Base-by-base conservation (phyloP, 108 stramenopile species). In the Cyclostephanos tholiformis region DNA sequence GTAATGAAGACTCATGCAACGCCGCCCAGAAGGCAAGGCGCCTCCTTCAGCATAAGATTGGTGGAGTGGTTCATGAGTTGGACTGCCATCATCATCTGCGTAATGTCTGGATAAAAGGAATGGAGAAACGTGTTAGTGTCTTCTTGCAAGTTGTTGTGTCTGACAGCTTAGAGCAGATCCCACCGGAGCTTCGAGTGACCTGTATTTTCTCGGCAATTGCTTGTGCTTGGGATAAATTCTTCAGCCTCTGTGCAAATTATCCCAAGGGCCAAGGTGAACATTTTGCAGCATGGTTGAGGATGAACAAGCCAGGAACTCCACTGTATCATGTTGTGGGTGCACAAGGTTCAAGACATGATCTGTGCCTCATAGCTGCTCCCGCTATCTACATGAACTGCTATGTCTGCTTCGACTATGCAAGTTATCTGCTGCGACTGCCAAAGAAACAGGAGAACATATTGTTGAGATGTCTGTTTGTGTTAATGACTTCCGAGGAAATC, bases 201-300 rank as follows among this genome's bases (percentile, higher is more conserved):
- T n/a, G n/a, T n/a, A 27, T 48, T 10, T 48, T 23, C 26, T 41
- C 23, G 10, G 39, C 36, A 1, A 39, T 63, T 48, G 44, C 48
- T 23, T 36, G 63, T 36, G 63, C 63, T 10, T 41, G 23, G 32
- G 32, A 63, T 38, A 63, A 49, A 49, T 25, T 39, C 10, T 63
- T 63, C 48, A 48, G 44, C 6, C 38, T 43, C 10, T 23, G 26
- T 9, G 63, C 63, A 27, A 63, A 63, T 36, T 63, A 63, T 49
- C 63, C 63, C 23, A 63, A 63, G 27, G 63, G 63, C 39, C 63
- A 63, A 22, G 63, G 63, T 8, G 63, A 23, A 43, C 44, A 39
- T 9, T 63, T 63, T 14, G 23, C 23, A 17, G 44, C 63, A 25
- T 63, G 9, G 23, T 10, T 63, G 26, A 49, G 48, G 63, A 41